Evolutionary conservation across 2,329 filamentous ascomycete species (phyloP).

Genomic region (Fusarium tricinctum): DNA sequence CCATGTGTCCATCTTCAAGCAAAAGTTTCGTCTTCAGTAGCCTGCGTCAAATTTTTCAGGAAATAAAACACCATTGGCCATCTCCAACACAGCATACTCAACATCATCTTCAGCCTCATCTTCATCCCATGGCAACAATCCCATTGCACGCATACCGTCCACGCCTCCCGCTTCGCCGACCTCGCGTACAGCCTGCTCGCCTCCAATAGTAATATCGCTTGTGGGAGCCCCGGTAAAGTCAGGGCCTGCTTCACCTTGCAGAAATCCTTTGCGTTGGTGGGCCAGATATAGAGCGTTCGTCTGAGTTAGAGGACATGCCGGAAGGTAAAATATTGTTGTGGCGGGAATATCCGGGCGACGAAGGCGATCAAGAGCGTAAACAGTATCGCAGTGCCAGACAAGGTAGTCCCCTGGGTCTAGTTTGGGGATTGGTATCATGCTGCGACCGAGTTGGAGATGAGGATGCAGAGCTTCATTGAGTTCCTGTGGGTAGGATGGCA

Average conservation of each 20-base stretch:
- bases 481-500: slow-evolving; percentile 77
- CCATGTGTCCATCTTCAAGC: too few species aligned
- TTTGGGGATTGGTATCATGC: slow-evolving; percentile 77
- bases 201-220: slow-evolving; percentile 54
- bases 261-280: slow-evolving; percentile 59
- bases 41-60: slow-evolving; percentile 55
- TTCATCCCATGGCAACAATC: slow-evolving; percentile 59
- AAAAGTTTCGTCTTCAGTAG: slow-evolving; percentile 8
- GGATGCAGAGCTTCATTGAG: slow-evolving; percentile 75
- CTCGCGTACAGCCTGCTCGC: slow-evolving; percentile 56
- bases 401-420: slow-evolving; percentile 82
- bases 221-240: slow-evolving; percentile 56
- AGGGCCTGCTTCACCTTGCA: slow-evolving; percentile 58
- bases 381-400: slow-evolving; percentile 78
- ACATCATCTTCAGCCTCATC: slow-evolving; percentile 52
- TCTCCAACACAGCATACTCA: slow-evolving; percentile 54
- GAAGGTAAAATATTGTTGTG: slow-evolving; percentile 57
- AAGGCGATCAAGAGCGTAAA: slow-evolving; percentile 76
- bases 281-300: slow-evolving; percentile 60
- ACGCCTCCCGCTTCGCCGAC: slow-evolving; percentile 58
- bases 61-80: slow-evolving; percentile 59
- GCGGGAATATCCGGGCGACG: slow-evolving; percentile 41
- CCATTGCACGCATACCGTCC: slow-evolving; percentile 59
- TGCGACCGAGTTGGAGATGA: slow-evolving; percentile 73
- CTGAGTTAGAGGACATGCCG: slow-evolving; percentile 59